Base-by-base conservation (phyloP, 2,329 filamentous ascomycete genomes). In the Aspergillus tamarii region DNA sequence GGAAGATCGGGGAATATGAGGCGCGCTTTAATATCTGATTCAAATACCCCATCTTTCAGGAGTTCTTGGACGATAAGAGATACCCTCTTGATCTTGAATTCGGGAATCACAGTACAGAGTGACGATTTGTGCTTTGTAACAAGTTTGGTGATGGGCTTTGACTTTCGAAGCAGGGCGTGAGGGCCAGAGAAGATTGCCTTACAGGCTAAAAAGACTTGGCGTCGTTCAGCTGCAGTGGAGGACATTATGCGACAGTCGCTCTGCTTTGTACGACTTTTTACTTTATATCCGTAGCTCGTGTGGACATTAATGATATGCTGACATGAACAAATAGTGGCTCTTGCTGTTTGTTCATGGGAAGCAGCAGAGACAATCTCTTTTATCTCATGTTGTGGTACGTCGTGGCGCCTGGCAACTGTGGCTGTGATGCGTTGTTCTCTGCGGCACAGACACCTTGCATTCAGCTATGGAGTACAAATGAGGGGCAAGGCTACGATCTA, bases 201-300 rank as follows among this genome's bases (percentile, higher is more conserved):
- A 5, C 61, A 63, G 1, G 57, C 61, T 4, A 63, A 50, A 26
- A 60, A 63, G 16, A 63, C 30, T 8, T 52, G 52, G 1, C 53
- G 57, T 28, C 23, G 2, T 23, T 63, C 50, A n/a, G 28, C 30
- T 12, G 28, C 11, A 16, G 45, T 16, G 14, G 21, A 23, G 21
- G 21, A 11, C 43, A 46, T 46, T 11, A 10, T 46, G 43, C 0
- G 12, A 23, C 1, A 21, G 43, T 9, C 3, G 0, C 9, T 26
- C 8, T 21, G 21, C 19, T 21, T 23, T 5, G 14, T 36, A 36
- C 14, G 3, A 21, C 14, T 21, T 45, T n/a, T 45, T 21, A 45
- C 7, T 45, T 21, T 45, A 3, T 3, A 9, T 12, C 10, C 2
- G 41, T 36, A 9, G 0, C 19, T 45, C 3, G 8, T 12, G 41